Base-by-base conservation (phyloP, 208 protist genomes). In the Trichomonas tenax region DNA sequence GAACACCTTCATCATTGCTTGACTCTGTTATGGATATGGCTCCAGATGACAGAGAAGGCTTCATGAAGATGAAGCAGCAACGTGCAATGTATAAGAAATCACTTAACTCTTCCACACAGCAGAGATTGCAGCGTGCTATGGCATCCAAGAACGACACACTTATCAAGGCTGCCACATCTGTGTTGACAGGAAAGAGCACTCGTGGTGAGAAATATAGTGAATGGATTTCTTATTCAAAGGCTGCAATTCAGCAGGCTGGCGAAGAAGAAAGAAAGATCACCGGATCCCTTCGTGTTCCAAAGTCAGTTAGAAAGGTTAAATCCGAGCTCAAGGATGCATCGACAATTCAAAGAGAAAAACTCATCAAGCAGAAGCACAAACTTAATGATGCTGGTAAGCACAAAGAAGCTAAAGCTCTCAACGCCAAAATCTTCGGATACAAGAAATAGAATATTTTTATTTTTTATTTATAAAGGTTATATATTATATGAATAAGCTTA, bases 291-390 rank as follows among this genome's bases (percentile, higher is more conserved):
- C 8, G 49, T 21, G 49, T 58, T 58, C 49, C 49, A 58, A 58
- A 15, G 15, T 58, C 49, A 8, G 11, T 21, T 21, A n/a, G 15
- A 48, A 48, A 45, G 9, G 82, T 90, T 90, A 90, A 90, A 48
- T 90, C 82, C 45, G 82, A 90, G n/a, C 41, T 90, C 2, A 90
- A 90, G 82, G 41, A 26, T 11, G 23, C 82, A 21, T 17, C 26
- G n/a, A 26, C 34, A 48, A 90, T 90, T 48, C 40, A 90, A 48
- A 45, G 82, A n/a, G 82, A 90, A 8, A 90, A 41, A n/a, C 82
- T 90, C n/a, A 90, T 90, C 82, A 90, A 90, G n/a, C 82, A 38
- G 4, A 90, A 90, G 41, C 82, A 90, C 31, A 90, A 90, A 31
- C 41, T 90, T 0, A 45, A 90, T 90, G 82, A 90, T n/a, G n/a